Evolutionary conservation across 2,329 filamentous ascomycete species (phyloP).

Genomic region (Aspergillus arachidicola): DNA sequence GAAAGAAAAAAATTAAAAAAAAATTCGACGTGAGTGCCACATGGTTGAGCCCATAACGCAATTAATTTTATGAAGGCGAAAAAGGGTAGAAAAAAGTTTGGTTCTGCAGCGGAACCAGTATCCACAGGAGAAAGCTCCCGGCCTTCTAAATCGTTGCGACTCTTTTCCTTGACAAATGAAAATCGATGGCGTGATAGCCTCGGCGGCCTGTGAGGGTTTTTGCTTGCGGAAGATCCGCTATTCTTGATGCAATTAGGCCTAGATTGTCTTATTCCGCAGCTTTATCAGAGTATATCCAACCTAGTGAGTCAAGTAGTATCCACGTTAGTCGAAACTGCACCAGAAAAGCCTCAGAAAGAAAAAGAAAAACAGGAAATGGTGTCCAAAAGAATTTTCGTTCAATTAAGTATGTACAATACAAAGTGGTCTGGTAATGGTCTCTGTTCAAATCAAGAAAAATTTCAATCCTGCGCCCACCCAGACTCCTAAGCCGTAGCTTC

Average conservation of each 20-base stretch:
- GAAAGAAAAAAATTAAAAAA: neutral
- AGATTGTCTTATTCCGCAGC: neutral
- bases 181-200: constrained; percentile 27
- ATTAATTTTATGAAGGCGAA: neutral
- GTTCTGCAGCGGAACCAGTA: neutral
- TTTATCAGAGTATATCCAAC: neutral
- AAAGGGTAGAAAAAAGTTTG: constrained; percentile 4
- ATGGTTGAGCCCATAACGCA: constrained; percentile 3
- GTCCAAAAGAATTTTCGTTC: constrained; percentile 11
- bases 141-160: neutral
- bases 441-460: constrained; percentile 16
- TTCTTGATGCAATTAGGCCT: constrained; percentile 1
- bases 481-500: constrained; percentile 25
- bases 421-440: constrained; percentile 23
- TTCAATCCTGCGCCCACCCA: constrained; percentile 9
- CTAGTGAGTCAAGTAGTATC: neutral
- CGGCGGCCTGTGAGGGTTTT: neutral
- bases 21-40: neutral
- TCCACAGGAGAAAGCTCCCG: too few relatives aligned
- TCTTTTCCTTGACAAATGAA: constrained; percentile 27
- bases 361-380: neutral
- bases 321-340: neutral
- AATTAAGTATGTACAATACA: constrained; percentile 29
- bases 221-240: neutral
- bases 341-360: neutral